A percentile compares a stretch with the other conserved stretches of the same genome.
phyloP scores from a whole-genome alignment of 805 yeast species.

The Yarrowia deformans region DNA sequence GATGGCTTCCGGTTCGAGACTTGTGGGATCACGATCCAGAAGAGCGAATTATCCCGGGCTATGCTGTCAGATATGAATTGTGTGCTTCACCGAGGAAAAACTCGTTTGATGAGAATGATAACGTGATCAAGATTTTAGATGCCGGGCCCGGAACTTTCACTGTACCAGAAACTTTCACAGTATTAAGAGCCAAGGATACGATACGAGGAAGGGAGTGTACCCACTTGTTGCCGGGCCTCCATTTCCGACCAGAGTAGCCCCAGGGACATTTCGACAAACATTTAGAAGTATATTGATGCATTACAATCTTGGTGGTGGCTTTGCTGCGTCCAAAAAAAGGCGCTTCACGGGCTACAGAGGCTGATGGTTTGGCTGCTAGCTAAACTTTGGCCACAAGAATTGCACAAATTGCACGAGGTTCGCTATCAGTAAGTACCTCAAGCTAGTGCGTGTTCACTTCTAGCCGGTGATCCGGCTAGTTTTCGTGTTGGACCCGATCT shows the following conservation, averaged over 20 bases:
- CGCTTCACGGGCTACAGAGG: not conserved
- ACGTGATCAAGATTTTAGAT: constrained; percentile 10
- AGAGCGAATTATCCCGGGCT: not conserved
- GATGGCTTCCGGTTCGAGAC: constrained; percentile 1
- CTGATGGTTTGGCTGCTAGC: no score
- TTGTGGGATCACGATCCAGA: not conserved
- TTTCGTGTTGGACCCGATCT: no score
- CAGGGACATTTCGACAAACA: not conserved
- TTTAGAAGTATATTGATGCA: not conserved
- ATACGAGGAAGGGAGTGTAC: no score
- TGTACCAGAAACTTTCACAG: no score
- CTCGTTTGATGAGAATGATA: not conserved
- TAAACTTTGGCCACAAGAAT: no score
- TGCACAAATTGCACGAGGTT: no score
- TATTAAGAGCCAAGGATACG: no score
- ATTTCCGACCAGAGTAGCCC: not conserved
- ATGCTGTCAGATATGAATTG: not conserved
- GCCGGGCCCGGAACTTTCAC: not conserved
- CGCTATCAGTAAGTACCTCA: no score
- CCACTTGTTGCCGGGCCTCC: not conserved
- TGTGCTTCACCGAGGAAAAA: not conserved
- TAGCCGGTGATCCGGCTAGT: no score
- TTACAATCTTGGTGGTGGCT: not conserved
- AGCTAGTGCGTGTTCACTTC: no score
- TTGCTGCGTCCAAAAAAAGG: not conserved